Base-by-base conservation (phyloP, 305 asterid species). In the Salvia sclarea region DNA sequence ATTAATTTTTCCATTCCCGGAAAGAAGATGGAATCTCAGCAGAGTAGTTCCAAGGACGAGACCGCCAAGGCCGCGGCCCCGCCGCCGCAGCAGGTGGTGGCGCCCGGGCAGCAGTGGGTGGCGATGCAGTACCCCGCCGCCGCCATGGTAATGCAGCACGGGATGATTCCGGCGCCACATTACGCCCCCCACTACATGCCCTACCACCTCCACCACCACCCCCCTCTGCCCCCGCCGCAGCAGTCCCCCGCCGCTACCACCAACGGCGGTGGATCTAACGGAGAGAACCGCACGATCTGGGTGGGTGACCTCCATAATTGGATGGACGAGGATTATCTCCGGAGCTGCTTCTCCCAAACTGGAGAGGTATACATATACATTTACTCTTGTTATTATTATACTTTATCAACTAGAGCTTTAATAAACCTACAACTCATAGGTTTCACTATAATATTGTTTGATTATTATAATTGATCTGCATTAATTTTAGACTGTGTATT, bases 261-360 rank as follows among this genome's bases (percentile, higher is more conserved):
- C 69, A 79, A 25, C 70, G 93, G 91, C 0, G 77, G 80, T 66
- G 91, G 90, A 80, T 82, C 91, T 69, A 84, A 76, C 41, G 94
- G 84, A 5, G 97, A 88, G 63, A 92, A 92, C 71, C 84, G 89
- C 68, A 90, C 98, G 85, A 83, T 92, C 88, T 92, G 98, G 98
- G 92, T 92, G 5, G 98, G 98, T 0, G 97, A 92, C 85, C 87
- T 92, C 18, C 86, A 83, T 35, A 80, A 72, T 79, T 90, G 97
- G 98, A 92, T 92, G 98, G 97, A 92, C 62, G 98, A 92, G 84
- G 98, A 92, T 78, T 92, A 92, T 77, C 88, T 92, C 50, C 83
- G 96, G 8, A 88, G 64, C 85, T 92, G 98, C 85, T 92, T 92
- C 43, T 95, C 89, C 77, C 72, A 96, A 31, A 84, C 89, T 30